phyloP scores from a whole-genome alignment of 73 alveolate genomes.

The Tetrahymena borealis region DNA sequence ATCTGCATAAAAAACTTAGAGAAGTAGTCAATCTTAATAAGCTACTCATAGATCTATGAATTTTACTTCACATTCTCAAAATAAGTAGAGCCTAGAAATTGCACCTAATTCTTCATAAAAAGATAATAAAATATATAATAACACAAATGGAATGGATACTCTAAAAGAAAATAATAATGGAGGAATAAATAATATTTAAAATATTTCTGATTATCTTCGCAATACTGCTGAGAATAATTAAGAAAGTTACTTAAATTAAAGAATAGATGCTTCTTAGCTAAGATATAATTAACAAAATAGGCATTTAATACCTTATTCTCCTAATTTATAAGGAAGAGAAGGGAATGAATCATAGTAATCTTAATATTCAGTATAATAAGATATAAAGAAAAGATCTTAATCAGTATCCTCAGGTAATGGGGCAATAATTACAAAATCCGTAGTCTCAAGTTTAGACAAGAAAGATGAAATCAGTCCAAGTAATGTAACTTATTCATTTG shows the following conservation, averaged over 20 bases:
- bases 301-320: background rate
- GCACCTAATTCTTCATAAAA: background rate
- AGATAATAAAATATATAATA: background rate
- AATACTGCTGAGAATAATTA: background rate
- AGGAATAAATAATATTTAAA: background rate
- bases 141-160: background rate
- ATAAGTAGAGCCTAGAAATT: background rate
- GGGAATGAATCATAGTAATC: background rate
- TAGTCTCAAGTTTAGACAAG: background rate
- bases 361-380: background rate
- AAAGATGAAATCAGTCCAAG: background rate
- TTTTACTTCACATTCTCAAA: background rate
- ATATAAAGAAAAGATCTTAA: background rate
- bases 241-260: background rate
- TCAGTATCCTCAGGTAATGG: background rate
- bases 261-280: background rate
- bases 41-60: background rate
- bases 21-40: background rate
- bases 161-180: background rate
- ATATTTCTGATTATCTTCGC: background rate
- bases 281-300: background rate
- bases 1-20: background rate
- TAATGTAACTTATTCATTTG: background rate
- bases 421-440: background rate
- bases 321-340: background rate